Evolutionary conservation across 2,329 filamentous ascomycete species (phyloP).

Genomic region (Xylaria hypoxylon): DNA sequence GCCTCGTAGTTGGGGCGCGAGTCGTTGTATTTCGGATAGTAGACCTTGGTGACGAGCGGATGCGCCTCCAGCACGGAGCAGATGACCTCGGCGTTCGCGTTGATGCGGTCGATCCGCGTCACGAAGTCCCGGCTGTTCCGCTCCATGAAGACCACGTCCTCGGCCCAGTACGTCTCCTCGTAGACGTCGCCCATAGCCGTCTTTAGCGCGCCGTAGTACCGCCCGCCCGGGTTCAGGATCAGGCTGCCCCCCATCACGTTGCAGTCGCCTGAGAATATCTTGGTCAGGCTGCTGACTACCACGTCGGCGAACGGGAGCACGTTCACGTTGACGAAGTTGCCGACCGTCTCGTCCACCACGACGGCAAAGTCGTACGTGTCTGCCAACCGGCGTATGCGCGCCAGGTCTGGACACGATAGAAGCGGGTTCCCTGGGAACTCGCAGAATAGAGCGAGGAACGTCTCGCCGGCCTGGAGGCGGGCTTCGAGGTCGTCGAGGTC

Average conservation of each 20-base stretch:
- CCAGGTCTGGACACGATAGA: conserved; percentile 84
- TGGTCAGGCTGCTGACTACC: conserved; percentile 94
- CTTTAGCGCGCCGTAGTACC: conserved; percentile 78
- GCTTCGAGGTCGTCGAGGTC: conserved; percentile 87
- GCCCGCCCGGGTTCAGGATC: conserved; percentile 73
- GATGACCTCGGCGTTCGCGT: conserved; percentile 85
- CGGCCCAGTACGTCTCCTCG: conserved; percentile 92
- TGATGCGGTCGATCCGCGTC: conserved; percentile 83
- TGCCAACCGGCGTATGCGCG: conserved; percentile 82
- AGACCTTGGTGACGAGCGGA: conserved; percentile 77
- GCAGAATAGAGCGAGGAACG: conserved; percentile 86
- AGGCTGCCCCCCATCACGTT: conserved; percentile 96
- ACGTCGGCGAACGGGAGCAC: conserved; percentile 90
- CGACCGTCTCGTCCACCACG: conserved; percentile 95
- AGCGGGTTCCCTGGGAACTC: conserved; percentile 96
- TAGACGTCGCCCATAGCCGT: conserved; percentile 72
- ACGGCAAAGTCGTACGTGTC: conserved; percentile 88
- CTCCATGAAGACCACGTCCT: conserved; percentile 95
- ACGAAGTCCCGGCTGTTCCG: conserved; percentile 95
- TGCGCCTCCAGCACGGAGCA: conserved; percentile 75
- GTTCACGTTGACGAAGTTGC: conserved; percentile 95
- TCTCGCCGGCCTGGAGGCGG: conserved; percentile 77
- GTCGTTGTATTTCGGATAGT: conserved; percentile 85
- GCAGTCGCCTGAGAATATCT: conserved; percentile 96
- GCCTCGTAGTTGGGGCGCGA: conserved; percentile 81